Conservation (phyloP, 2,329 filamentous ascomycete genomes). For the Fusarium multiceps region DNA sequence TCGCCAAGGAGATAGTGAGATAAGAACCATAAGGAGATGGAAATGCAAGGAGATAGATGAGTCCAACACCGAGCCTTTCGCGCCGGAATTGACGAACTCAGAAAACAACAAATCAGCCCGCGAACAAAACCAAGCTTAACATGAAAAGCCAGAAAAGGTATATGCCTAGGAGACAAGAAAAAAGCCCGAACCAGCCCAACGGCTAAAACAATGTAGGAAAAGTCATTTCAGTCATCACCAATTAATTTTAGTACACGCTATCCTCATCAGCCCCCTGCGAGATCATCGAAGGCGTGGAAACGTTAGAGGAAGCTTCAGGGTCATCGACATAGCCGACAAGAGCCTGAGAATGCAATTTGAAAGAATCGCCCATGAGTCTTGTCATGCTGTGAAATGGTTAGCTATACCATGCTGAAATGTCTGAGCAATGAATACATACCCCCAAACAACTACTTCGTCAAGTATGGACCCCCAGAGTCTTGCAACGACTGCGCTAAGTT, state of each 20-base stretch:
- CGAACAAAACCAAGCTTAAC: constrained; percentile 48
- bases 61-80: constrained; percentile 46
- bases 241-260: constrained; percentile 73
- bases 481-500: constrained; percentile 94
- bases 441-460: constrained; percentile 98
- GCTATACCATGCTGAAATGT: constrained; percentile 7
- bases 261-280: constrained; percentile 78
- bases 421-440: constrained; percentile 72
- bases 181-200: constrained; percentile 38
- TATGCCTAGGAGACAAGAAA: constrained; percentile 47
- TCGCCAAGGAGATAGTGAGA: constrained; percentile 49
- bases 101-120: constrained; percentile 40
- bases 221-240: constrained; percentile 62
- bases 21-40: constrained; percentile 44
- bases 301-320: constrained; percentile 74
- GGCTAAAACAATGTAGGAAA: constrained; percentile 55
- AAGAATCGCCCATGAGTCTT: constrained; percentile 97
- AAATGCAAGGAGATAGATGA: constrained; percentile 41
- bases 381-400: constrained; percentile 73
- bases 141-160: constrained; percentile 46
- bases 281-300: constrained; percentile 77
- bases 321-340: constrained; percentile 95
- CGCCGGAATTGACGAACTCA: constrained; percentile 41
- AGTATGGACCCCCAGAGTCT: constrained; percentile 98
- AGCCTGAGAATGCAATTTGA: constrained; percentile 95